Evolutionary conservation across 768 basidiomycete species (phyloP).

Genomic region (Xerocomellus intermedius): DNA sequence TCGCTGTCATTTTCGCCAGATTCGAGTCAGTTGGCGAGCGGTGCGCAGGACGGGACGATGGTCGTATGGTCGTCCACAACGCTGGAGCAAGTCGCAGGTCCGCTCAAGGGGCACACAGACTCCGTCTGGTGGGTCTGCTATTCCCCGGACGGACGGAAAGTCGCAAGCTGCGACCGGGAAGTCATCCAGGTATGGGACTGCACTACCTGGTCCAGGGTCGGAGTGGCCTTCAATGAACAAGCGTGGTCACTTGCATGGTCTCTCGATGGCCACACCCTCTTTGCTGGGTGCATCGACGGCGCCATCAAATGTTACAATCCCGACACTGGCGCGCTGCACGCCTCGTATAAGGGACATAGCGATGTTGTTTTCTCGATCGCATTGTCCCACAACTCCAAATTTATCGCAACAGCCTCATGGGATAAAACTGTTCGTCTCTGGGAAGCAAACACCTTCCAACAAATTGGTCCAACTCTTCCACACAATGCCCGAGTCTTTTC

Average conservation of each 20-base stretch:
- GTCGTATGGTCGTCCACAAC: slow-evolving; percentile 14
- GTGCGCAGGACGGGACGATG: slow-evolving; percentile 17
- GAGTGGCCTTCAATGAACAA: not conserved
- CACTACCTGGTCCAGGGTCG: not conserved
- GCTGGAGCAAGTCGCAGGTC: slow-evolving; percentile 7
- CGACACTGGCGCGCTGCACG: not conserved
- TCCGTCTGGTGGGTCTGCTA: slow-evolving; percentile 18
- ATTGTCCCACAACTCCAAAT: slow-evolving; percentile 16
- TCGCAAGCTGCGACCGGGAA: slow-evolving; percentile 22
- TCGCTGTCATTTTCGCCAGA: slow-evolving; percentile 22
- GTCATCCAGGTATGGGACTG: slow-evolving; percentile 18
- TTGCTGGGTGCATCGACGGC: slow-evolving; percentile 20
- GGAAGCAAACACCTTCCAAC: slow-evolving; percentile 19
- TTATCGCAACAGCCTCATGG: slow-evolving; percentile 28
- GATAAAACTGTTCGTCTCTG: slow-evolving; percentile 31
- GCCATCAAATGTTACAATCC: slow-evolving; percentile 13
- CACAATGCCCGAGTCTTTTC: slow-evolving; percentile 10
- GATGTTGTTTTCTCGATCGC: slow-evolving; percentile 21
- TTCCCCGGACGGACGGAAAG: slow-evolving; percentile 17
- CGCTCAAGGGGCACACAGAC: slow-evolving; percentile 9
- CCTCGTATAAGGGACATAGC: slow-evolving; percentile 12
- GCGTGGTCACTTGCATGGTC: slow-evolving; percentile 27
- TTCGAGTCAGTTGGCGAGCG: slow-evolving; percentile 14
- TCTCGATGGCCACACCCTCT: slow-evolving; percentile 7
- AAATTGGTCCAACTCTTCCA: slow-evolving; percentile 15